Base-by-base conservation (phyloP, 2,329 filamentous ascomycete genomes). In the Exophiala xenobiotica region DNA sequence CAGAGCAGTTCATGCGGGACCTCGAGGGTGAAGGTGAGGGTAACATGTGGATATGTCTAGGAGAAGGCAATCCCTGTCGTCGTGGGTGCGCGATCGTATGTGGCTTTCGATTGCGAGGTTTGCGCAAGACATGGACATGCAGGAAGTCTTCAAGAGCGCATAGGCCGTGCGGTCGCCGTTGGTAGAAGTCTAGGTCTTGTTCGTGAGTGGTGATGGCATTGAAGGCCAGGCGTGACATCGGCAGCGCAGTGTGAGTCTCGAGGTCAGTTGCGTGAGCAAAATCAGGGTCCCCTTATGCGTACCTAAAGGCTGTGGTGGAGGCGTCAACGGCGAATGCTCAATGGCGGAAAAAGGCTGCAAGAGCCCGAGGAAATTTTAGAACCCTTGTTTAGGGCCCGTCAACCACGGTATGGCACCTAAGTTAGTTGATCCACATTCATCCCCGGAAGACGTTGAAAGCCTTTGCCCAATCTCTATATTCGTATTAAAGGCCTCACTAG, bases 1-100 rank as follows among this genome's bases (percentile, higher is more conserved):
- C 18, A 46, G 11, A 33, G 41, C 33, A 40, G 39, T 35, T 58
- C 52, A 54, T 55, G 42, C 48, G 46, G 33, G 14, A n/a, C n/a
- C n/a, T n/a, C n/a, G n/a, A 19, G 16, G 35, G 44, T 26, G 49
- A 41, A 48, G 46, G n/a, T 46, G 46, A 42, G 41, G 49, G 43
- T 58, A 54, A 58, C 55, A 58, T 58, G 46, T 55, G 55, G 46
- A 46, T 41, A 20, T 22, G 6, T 6, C 9, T 40, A 20, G 14
- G 9, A 40, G 23, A 43, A 16, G 18, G 22, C 11, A 12, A 14
- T 12, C 23, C 19, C 24, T 24, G 16, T 23, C 24, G 14, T 18
- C 27, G 40, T 18, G 18, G 19, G 27, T 29, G 22, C 42, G 46
- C 51, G 51, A n/a, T 27, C 33, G 37, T 29, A 23, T 11, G n/a